These are phyloP conservation scores for Neonectria coccinea DNA, from an alignment of 2,329 filamentous ascomycete species.

Conservation along the genomic window DNA sequence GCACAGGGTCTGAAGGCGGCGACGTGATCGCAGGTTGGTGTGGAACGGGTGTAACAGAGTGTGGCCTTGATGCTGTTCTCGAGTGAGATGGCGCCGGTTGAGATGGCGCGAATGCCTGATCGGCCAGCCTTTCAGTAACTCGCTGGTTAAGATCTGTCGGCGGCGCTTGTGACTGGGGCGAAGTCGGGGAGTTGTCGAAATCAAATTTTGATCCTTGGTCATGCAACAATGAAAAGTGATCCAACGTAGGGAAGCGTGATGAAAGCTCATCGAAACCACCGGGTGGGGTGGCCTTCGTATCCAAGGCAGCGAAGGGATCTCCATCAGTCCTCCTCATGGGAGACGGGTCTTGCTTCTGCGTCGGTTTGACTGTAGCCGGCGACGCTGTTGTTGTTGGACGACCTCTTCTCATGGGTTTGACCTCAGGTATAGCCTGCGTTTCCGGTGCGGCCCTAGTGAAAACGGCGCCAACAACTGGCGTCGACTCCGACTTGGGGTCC, in stretches of 20 bases:
- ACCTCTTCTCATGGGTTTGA: conserved; percentile 93
- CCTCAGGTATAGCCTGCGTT: conserved; percentile 82
- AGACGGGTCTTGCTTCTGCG: conserved; percentile 69
- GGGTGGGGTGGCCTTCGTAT: conserved; percentile 66
- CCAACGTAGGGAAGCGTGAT: conserved; percentile 86
- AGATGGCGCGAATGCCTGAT: conserved; percentile 80
- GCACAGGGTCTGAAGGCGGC: conserved; percentile 46
- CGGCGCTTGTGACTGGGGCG: conserved; percentile 61
- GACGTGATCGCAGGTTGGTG: conserved; percentile 40
- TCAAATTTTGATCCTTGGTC: conserved; percentile 87
- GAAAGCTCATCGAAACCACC: conserved; percentile 82
- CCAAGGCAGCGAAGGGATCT: conserved; percentile 92
- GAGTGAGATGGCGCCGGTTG: conserved; percentile 36
- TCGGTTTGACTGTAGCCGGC: conserved; percentile 49
- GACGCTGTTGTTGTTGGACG: conserved; percentile 63
- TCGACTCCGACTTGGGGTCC: conserved; percentile 63
- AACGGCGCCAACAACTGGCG: conserved; percentile 80
- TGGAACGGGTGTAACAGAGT: conserved; percentile 47
- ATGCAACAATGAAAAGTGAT: conserved; percentile 91
- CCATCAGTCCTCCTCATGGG: conserved; percentile 71
- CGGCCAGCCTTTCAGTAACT: conserved; percentile 81
- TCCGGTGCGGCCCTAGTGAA: conserved; percentile 81
- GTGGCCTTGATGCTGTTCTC: conserved; percentile 44
- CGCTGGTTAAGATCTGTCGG: conserved; percentile 65
- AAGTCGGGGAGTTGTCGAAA: conserved; percentile 71